These are phyloP conservation scores for Mycena albidolilacea DNA, from an alignment of 768 basidiomycete genomes.

Conservation along the genomic window DNA sequence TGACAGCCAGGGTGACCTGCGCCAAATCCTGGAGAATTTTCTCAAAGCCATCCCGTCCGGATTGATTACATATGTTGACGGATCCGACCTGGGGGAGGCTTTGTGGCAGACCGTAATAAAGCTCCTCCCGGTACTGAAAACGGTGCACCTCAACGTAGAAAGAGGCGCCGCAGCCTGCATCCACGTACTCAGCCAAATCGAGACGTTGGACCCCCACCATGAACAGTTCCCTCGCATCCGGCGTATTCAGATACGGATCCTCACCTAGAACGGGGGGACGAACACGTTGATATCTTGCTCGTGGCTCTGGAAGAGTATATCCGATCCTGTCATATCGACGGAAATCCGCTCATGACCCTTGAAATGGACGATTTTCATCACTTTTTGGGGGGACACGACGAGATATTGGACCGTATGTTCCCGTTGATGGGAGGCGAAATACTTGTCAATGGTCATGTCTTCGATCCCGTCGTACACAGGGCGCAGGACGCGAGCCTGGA, in stretches of 20 bases:
- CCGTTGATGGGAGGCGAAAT: not conserved
- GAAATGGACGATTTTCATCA: not conserved
- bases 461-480: not conserved
- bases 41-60: slow-evolving; percentile 11
- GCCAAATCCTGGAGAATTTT: slow-evolving; percentile 26
- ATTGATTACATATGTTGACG: slow-evolving; percentile 20
- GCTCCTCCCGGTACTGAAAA: slow-evolving; percentile 20
- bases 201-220: not conserved
- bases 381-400: not conserved
- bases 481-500: not conserved
- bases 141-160: not conserved
- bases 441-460: not conserved
- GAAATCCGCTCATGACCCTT: not conserved
- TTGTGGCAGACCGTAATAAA: not conserved
- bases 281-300: not conserved
- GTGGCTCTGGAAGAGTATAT: not conserved
- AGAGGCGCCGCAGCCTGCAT: not conserved
- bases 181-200: not conserved
- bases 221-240: not conserved
- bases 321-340: not conserved
- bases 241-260: not conserved
- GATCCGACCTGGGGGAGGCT: not conserved
- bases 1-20: not conserved
- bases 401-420: not conserved
- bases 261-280: too few relatives aligned